Percentiles rank a stretch among this genome's conserved stretches.
These are phyloP conservation scores for Elaphomyces granulatus DNA, from an alignment of 495 filamentous ascomycete genomes.

Conservation along the genomic window DNA sequence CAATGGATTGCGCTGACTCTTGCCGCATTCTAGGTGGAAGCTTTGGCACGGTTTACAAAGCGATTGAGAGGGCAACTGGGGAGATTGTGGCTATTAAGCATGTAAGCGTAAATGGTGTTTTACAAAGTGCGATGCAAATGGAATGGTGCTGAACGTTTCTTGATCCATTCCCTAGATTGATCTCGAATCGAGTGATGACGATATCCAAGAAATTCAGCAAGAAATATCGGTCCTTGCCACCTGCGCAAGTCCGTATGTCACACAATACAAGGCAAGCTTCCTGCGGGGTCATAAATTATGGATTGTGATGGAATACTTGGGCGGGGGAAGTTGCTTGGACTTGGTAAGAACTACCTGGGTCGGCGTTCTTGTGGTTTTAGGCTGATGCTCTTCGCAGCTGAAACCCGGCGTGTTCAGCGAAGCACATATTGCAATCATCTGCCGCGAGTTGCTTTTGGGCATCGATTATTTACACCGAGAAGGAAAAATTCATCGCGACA, in stretches of 20 bases:
- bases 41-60: slow-evolving; percentile 95
- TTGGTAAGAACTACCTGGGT: slow-evolving; percentile 38
- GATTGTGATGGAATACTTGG: slow-evolving; percentile 98
- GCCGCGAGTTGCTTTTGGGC: slow-evolving; percentile 76
- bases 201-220: slow-evolving; percentile 94
- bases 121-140: no score
- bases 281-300: slow-evolving; percentile 88
- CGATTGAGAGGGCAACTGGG: slow-evolving; percentile 68
- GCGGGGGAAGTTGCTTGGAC: slow-evolving; percentile 86
- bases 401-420: slow-evolving; percentile 89
- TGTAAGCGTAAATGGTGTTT: no score
- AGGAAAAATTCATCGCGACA: slow-evolving; percentile 93
- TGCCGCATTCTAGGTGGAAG: slow-evolving; percentile 51
- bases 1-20: slow-evolving; percentile 9
- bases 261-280: slow-evolving; percentile 92
- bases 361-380: slow-evolving; percentile 7
- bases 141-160: no score
- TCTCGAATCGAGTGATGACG: slow-evolving; percentile 93
- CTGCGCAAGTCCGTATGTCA: slow-evolving; percentile 84
- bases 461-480: slow-evolving; percentile 88
- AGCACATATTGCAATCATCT: slow-evolving; percentile 86
- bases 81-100: slow-evolving; percentile 89
- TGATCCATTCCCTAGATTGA: no score
- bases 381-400: slow-evolving; percentile 39
- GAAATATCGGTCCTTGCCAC: slow-evolving; percentile 94